Conservation (phyloP, 495 filamentous ascomycete genomes). For the Podospora fimiseda region DNA sequence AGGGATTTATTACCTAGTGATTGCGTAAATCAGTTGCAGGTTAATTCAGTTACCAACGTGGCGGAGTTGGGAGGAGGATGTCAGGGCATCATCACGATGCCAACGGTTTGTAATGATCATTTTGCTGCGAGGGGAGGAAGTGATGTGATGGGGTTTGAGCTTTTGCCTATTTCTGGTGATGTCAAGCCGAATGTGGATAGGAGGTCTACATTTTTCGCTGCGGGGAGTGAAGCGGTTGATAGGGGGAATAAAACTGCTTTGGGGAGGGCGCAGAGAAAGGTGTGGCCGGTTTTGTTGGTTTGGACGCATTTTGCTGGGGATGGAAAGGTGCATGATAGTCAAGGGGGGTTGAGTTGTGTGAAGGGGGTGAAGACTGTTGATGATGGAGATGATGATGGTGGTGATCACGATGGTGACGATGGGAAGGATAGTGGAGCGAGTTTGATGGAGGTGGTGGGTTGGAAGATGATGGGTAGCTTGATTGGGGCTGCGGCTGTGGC, state of each 20-base stretch:
- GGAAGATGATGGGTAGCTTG: too few relatives aligned
- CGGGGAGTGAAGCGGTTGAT: neutral
- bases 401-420: too few relatives aligned
- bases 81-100: constrained; percentile 8
- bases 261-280: constrained; percentile 1
- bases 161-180: neutral
- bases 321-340: constrained; percentile 12
- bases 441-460: too few relatives aligned
- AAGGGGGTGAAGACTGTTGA: constrained; percentile 1
- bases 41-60: constrained; percentile 3
- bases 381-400: neutral
- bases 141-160: constrained; percentile 13
- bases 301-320: constrained; percentile 17
- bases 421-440: too few relatives aligned
- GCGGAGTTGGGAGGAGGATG: constrained; percentile 6
- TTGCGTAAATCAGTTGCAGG: constrained; percentile 16
- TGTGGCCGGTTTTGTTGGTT: constrained; percentile 21
- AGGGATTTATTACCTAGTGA: neutral
- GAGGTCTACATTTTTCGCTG: constrained; percentile 9
- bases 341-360: constrained; percentile 16
- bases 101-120: constrained; percentile 6
- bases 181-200: neutral
- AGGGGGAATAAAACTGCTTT: constrained; percentile 10
- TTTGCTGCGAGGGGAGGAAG: neutral
- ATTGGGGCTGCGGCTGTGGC: too few relatives aligned